These are phyloP conservation scores for Aspergillus sp. DNA, from an alignment of 2,329 filamentous ascomycete species.

Conservation along the genomic window DNA sequence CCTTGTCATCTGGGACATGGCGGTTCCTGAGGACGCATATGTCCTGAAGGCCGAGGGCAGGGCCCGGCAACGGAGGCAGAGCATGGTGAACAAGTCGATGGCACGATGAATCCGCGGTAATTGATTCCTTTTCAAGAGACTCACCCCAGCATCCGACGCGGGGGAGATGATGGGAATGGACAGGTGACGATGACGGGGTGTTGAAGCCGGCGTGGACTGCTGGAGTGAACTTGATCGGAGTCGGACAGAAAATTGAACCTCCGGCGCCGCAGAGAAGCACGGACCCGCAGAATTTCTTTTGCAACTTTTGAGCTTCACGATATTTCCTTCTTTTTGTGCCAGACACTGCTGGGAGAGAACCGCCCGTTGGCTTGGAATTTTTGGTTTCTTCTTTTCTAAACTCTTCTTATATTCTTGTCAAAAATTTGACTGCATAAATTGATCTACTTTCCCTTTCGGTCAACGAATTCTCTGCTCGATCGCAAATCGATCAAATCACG, in stretches of 20 bases:
- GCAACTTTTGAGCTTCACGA: not conserved
- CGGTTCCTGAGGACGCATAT: conserved; percentile 15
- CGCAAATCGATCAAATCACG: not conserved
- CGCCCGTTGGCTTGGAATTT: not conserved
- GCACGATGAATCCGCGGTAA: too few relatives aligned
- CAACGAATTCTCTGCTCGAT: not conserved
- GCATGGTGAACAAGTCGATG: conserved; percentile 19
- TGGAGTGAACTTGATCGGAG: conserved; percentile 14
- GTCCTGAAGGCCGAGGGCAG: conserved; percentile 22
- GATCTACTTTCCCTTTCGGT: not conserved
- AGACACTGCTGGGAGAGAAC: too few relatives aligned
- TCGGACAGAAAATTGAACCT: conserved; percentile 28
- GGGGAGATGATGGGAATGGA: too few relatives aligned
- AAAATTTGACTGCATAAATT: not conserved
- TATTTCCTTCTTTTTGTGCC: not conserved
- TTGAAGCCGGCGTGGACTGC: not conserved
- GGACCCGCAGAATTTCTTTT: conserved; percentile 17
- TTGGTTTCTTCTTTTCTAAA: not conserved
- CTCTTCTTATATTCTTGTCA: not conserved
- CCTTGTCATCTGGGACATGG: not conserved
- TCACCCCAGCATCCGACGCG: too few relatives aligned
- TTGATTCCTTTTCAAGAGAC: too few relatives aligned
- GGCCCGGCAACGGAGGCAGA: conserved; percentile 29
- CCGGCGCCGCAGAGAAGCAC: conserved; percentile 25
- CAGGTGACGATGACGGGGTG: conserved; percentile 6